Base-by-base conservation (phyloP, 495 filamentous ascomycete species). In the Penicillium herquei region DNA sequence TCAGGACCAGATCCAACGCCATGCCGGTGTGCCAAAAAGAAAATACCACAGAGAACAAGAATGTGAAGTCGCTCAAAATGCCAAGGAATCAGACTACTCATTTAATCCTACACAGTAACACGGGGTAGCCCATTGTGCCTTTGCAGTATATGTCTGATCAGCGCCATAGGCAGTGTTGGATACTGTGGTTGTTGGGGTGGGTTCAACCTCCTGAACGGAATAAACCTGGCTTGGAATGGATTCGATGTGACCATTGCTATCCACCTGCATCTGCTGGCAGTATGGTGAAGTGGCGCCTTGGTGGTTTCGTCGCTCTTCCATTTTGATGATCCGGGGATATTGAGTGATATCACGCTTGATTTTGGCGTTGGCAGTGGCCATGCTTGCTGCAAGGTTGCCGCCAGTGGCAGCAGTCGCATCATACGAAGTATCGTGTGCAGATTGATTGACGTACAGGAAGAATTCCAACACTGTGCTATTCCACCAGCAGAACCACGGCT, bases 401-500 rank as follows among this genome's bases (percentile, higher is more conserved):
- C 56, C 57, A 17, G 54, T 52, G 18, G 57, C 61, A 37, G 61
- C 51, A 42, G 58, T 69, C 13, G 68, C 65, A 54, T 72, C 77
- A 45, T 52, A 60, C 13, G 46, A 49, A n/a, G 46, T 56, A 31
- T 67, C 67, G 21, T 73, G 72, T 57, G 79, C 84, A 3, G 76
- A 70, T 58, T 87, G 79, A 44, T 81, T 80, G 51, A 87, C 75
- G 66, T 92, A 97, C 54, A 97, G 84, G 67, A 92, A 94, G 14
- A 86, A 77, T 58, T 96, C 90, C 44, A 97, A 74, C 43, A 84
- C 78, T 0, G 91, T 96, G 6, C 83, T 77, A 55, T 93, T 92
- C 90, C 90, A 97, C 63, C 80, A 87, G 68, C 92, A 97, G 59
- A 90, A 85, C 92, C 92, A 97, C 2, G 90, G 87, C 49, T 80